Conservation (phyloP, 139 green algal genomes). For the Chara braunii region DNA sequence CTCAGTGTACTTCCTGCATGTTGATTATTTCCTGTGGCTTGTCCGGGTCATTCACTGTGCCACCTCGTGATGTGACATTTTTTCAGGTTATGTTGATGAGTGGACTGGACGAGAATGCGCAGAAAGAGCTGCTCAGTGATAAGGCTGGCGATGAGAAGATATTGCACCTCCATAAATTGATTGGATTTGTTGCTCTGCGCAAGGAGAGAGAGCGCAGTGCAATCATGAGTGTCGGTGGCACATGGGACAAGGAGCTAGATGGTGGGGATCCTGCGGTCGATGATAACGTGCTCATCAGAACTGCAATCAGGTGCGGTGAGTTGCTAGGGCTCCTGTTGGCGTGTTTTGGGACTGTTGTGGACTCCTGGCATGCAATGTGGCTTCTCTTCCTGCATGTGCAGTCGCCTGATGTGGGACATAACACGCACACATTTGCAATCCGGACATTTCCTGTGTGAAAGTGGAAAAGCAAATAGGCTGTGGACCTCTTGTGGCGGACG, state of each 20-base stretch:
- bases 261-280: conserved; percentile 18
- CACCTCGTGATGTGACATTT: no score
- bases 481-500: no score
- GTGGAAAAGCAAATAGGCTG: no score
- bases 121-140: conserved; percentile 17
- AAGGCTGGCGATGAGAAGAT: conserved; percentile 10
- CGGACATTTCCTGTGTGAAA: no score
- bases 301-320: conserved; percentile 29
- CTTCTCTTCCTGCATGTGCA: no score
- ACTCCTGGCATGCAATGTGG: no score
- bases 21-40: no score
- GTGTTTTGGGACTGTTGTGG: no score
- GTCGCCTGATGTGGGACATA: no score
- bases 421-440: no score
- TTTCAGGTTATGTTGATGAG: conserved; percentile 32
- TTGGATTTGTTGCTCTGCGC: conserved; percentile 27
- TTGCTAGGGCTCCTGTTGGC: not conserved
- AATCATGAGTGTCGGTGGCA: conserved; percentile 14
- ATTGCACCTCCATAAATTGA: conserved; percentile 23
- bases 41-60: no score
- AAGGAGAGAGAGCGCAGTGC: conserved; percentile 14
- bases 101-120: conserved; percentile 11
- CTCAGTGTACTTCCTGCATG: no score
- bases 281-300: conserved; percentile 25
- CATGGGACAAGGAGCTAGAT: conserved; percentile 27